Base-by-base conservation (phyloP, 2,329 filamentous ascomycete species). In the Ceratocystiopsis brevicomis region DNA sequence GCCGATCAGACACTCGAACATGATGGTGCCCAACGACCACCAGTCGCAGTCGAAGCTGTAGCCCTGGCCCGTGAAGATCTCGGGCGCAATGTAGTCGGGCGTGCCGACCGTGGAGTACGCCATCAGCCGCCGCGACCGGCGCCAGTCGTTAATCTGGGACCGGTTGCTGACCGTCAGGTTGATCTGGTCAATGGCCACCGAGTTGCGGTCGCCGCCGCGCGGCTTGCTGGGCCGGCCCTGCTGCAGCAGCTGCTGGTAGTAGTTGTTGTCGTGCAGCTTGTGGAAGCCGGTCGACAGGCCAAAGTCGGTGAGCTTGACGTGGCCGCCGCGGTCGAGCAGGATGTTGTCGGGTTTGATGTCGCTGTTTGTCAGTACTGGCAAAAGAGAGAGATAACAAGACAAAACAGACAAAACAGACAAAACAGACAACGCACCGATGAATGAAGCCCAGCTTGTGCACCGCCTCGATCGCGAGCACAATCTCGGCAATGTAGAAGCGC, bases 301-400 rank as follows among this genome's bases (percentile, higher is more conserved):
- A 53, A 98, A 98, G 63, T 98, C 90, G 12, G 90, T 96, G 53
- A 98, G 69, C 66, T 98, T 98, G 63, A 98, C 90, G 61, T 98
- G 90, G 43, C 90, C 90, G 46, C 87, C 86, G 45, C 86, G 78
- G 57, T 98, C 90, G 40, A 98, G 76, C 40, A 98, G 72, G 57
- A 98, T 96, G 58, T 98, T 98, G 65, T 98, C 90, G 13, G 90
- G 90, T 63, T 98, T 98, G 67, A 98, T 98, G 56, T 98, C 90
- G 69, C 88, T 92, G 50, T n/a, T n/a, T n/a, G n/a, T n/a, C n/a
- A n/a, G n/a, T n/a, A n/a, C n/a, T n/a, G 1, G 16, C 12, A 4
- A 14, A 9, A 4, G 1, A 2, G 39, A 25, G 9, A 15, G 39
- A 17, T 11, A 11, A 34, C 9, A 19, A 36, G 14, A 33, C 41